These are phyloP conservation scores for Nannochloropsis salina DNA, from an alignment of 108 stramenopile species.

Conservation along the genomic window DNA sequence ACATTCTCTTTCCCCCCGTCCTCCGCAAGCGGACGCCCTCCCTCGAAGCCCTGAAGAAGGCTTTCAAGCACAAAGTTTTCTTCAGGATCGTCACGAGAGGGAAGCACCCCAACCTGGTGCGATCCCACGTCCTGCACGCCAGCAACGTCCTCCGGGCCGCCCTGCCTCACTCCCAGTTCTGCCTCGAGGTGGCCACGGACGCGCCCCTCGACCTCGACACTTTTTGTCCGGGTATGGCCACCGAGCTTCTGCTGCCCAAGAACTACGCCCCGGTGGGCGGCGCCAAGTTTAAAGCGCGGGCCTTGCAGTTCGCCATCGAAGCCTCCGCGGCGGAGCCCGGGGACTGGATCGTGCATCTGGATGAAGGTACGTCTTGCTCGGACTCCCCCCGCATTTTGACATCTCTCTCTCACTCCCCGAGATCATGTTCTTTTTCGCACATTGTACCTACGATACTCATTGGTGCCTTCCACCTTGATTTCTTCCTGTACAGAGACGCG, in stretches of 20 bases:
- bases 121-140: neutral
- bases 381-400: neutral
- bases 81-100: neutral
- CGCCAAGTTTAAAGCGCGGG: constrained; percentile 24
- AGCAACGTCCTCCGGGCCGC: neutral
- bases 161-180: neutral
- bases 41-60: neutral
- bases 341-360: constrained; percentile 22
- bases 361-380: neutral
- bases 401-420: neutral
- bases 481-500: neutral
- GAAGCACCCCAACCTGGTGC: constrained; percentile 9
- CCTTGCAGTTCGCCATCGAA: constrained; percentile 22
- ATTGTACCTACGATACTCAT: too few species aligned
- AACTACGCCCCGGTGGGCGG: neutral
- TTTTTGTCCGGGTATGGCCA: neutral
- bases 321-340: constrained; percentile 12
- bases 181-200: neutral
- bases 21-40: neutral
- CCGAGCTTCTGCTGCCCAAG: neutral
- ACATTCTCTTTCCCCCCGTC: neutral
- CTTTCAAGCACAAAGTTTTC: neutral
- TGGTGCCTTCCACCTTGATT: neutral
- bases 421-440: neutral
- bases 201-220: constrained; percentile 2